Percentiles rank a stretch among this genome's conserved stretches.
These are phyloP conservation scores for Dictyostelium firmibasis DNA, from an alignment of 78 protist species.

Conservation along the genomic window DNA sequence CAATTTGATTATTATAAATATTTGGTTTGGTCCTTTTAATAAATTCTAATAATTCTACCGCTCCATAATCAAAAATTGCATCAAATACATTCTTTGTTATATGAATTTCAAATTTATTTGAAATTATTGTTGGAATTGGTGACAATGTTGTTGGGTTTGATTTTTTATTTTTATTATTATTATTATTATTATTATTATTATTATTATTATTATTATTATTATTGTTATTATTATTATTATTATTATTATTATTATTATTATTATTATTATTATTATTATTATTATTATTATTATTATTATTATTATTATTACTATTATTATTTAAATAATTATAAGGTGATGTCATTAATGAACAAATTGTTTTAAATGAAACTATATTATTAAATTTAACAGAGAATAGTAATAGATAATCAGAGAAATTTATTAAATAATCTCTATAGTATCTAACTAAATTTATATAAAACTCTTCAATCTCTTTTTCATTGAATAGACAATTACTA, in stretches of 20 bases:
- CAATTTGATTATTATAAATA: not conserved
- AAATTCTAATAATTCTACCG: not conserved
- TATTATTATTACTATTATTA: not conserved
- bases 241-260: too few species aligned
- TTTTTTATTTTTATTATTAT: too few species aligned
- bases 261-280: not conserved
- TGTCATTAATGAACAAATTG: conserved; percentile 1
- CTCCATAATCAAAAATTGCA: not conserved
- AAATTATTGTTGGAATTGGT: not conserved
- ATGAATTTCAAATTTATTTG: not conserved
- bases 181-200: too few species aligned
- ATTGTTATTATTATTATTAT: too few species aligned
- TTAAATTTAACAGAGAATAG: not conserved
- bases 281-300: not conserved
- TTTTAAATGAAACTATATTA: not conserved
- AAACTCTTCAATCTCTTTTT: not conserved
- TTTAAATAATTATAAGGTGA: not conserved
- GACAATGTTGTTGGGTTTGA: not conserved
- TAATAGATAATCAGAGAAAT: not conserved
- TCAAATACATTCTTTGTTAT: not conserved
- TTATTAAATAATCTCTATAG: not conserved
- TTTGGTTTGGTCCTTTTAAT: not conserved
- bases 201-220: too few species aligned
- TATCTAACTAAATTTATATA: not conserved
- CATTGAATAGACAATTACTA: not conserved